Conservation (phyloP, 1,284 basidiomycete species). For the Wallemia mellicola region DNA sequence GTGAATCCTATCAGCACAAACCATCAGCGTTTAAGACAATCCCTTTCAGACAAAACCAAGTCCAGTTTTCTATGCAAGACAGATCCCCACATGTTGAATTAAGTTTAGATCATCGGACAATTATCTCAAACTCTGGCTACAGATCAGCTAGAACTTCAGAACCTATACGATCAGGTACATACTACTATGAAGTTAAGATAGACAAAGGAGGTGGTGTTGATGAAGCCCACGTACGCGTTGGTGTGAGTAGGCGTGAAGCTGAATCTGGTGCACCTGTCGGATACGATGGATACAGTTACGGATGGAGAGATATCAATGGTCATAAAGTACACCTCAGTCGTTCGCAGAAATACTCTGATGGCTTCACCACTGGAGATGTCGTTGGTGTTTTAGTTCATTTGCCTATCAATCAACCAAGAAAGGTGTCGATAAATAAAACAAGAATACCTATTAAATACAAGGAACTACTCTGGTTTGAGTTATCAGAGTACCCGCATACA, state of each 20-base stretch:
- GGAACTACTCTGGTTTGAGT: constrained; percentile 88
- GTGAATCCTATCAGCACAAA: not conserved
- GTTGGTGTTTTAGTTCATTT: not conserved
- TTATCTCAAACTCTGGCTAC: not conserved
- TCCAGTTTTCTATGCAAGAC: not conserved
- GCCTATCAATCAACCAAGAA: not conserved
- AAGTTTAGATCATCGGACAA: not conserved
- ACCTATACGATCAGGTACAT: not conserved
- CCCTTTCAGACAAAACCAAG: not conserved
- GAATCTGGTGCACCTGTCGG: not conserved
- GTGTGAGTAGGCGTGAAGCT: not conserved
- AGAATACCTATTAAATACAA: constrained; percentile 80
- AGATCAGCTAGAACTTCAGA: not conserved
- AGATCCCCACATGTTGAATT: not conserved
- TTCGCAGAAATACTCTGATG: not conserved
- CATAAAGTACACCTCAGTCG: not conserved
- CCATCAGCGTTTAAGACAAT: not conserved
- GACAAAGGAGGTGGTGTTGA: not conserved
- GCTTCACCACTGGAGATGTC: not conserved
- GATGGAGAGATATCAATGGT: not conserved
- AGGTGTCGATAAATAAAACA: not conserved
- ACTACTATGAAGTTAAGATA: not conserved
- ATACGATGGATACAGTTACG: not conserved
- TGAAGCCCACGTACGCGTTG: not conserved
- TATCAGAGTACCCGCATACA: constrained; percentile 58